Percentiles rank a stretch among this genome's conserved stretches.
phyloP scores from a whole-genome alignment of 2,329 filamentous ascomycete species.

The Fusarium kyushuense region DNA sequence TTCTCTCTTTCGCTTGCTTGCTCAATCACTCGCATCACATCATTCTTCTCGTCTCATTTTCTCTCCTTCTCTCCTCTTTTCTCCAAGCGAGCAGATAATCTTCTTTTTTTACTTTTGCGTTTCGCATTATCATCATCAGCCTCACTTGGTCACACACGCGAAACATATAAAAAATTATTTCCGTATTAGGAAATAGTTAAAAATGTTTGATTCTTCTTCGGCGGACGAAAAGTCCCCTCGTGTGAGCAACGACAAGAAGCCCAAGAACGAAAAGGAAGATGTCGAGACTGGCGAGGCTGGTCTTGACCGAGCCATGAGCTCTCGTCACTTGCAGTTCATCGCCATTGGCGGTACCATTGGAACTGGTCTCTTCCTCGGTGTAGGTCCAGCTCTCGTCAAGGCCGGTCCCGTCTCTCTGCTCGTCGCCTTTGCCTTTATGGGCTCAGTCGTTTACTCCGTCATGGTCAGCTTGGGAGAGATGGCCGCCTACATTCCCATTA shows the following conservation, averaged over 20 bases:
- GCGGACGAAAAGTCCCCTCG: conserved; percentile 48
- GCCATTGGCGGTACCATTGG: conserved; percentile 74
- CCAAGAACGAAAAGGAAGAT: conserved; percentile 46
- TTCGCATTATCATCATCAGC: conserved; percentile 10
- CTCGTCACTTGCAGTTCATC: conserved; percentile 63
- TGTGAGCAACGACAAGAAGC: conserved; percentile 47
- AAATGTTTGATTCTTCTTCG: conserved; percentile 44
- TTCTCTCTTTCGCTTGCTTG: conserved; percentile 9
- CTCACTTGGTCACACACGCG: not conserved
- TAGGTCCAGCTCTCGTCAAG: conserved; percentile 70
- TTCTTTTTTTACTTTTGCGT: not conserved
- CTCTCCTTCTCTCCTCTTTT: not conserved
- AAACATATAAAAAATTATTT: not conserved
- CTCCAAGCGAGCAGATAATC: conserved; percentile 15
- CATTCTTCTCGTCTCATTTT: not conserved
- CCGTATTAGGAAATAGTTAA: not conserved
- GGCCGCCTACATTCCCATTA: conserved; percentile 81
- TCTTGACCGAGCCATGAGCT: conserved; percentile 54
- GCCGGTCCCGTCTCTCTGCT: conserved; percentile 75
- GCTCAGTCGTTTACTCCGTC: conserved; percentile 78
- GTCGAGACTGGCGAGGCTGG: conserved; percentile 54
- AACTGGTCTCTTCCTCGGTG: conserved; percentile 78
- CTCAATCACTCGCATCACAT: conserved; percentile 10
- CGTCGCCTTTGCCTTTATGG: conserved; percentile 77
- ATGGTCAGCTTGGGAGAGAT: conserved; percentile 80